Evolutionary conservation across 139 green algal genomes (phyloP).

Genomic region (Coelastrella sp.): DNA sequence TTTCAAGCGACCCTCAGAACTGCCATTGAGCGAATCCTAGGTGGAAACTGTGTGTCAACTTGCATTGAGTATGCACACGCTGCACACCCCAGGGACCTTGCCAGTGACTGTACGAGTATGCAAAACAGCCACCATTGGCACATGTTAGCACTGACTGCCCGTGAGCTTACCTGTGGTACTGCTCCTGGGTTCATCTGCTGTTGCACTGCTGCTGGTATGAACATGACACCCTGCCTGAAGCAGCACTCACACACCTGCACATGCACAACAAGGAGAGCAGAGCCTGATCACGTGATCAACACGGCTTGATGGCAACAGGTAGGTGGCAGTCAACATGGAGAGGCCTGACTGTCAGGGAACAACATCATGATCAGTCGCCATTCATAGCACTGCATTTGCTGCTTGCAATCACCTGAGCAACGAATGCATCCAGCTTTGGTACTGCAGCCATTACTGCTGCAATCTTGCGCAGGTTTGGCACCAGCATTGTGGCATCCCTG

Average conservation of each 20-base stretch:
- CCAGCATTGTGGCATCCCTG: slow-evolving; percentile 65
- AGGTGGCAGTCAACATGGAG: too few relatives aligned
- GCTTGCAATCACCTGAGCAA: slow-evolving; percentile 44
- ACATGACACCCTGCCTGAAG: slow-evolving; percentile 48
- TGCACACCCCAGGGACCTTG: too few relatives aligned
- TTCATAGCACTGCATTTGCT: slow-evolving; percentile 44
- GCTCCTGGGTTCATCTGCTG: slow-evolving; percentile 21
- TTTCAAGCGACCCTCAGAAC: too few relatives aligned
- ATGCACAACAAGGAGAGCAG: slow-evolving; percentile 10
- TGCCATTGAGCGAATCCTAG: too few relatives aligned
- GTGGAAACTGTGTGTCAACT: too few relatives aligned
- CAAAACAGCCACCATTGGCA: too few relatives aligned
- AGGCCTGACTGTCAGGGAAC: slow-evolving; percentile 50
- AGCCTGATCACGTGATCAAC: too few relatives aligned
- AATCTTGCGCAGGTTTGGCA: slow-evolving; percentile 32
- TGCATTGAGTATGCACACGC: too few relatives aligned
- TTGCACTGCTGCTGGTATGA: slow-evolving; percentile 56
- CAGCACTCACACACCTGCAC: slow-evolving; percentile 59
- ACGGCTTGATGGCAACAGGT: too few relatives aligned
- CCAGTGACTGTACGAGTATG: too few relatives aligned
- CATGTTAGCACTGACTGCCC: background rate
- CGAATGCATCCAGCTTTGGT: slow-evolving; percentile 53
- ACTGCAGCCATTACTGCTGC: slow-evolving; percentile 40
- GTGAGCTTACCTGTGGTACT: slow-evolving; percentile 6
- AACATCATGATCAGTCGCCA: slow-evolving; percentile 58